These are phyloP conservation scores for Kwoniella sp. DNA, from an alignment of 768 basidiomycete species.

Conservation along the genomic window DNA sequence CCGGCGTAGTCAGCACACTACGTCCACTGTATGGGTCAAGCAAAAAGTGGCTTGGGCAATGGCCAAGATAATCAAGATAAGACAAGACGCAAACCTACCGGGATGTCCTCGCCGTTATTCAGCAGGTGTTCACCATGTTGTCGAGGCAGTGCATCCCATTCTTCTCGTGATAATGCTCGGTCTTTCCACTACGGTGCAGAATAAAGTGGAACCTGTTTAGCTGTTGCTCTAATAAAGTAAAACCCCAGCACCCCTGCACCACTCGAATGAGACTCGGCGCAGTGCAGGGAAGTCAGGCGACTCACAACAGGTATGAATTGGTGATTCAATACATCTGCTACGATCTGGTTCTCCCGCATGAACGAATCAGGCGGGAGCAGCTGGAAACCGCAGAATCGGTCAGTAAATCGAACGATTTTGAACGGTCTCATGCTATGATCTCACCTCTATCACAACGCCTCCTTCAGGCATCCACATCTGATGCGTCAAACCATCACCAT, in stretches of 20 bases:
- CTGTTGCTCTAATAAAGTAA: too few species aligned
- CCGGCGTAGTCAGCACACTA: too few species aligned
- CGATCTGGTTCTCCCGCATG: slow-evolving; percentile 31
- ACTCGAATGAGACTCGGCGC: too few species aligned
- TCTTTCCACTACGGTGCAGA: slow-evolving; percentile 36
- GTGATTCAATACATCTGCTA: slow-evolving; percentile 32
- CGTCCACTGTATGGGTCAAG: too few species aligned
- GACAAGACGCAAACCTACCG: slow-evolving; percentile 12
- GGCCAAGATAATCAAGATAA: background rate
- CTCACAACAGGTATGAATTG: slow-evolving; percentile 32
- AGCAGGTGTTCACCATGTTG: slow-evolving; percentile 20
- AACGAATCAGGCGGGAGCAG: slow-evolving; percentile 18
- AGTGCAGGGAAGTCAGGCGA: background rate
- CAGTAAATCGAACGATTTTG: too few species aligned
- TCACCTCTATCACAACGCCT: slow-evolving; percentile 31
- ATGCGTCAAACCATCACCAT: slow-evolving; percentile 42
- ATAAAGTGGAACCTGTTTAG: too few species aligned
- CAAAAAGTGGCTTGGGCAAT: too few species aligned
- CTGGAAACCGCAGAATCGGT: background rate
- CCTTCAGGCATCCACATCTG: slow-evolving; percentile 33
- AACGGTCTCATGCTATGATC: too few species aligned
- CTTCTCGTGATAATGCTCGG: slow-evolving; percentile 21
- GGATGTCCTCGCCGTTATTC: slow-evolving; percentile 31
- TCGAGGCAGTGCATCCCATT: slow-evolving; percentile 23
- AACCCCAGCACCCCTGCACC: too few species aligned